These are phyloP conservation scores for Chrysoporthe austroafricana DNA, from an alignment of 2,329 filamentous ascomycete species.

Conservation along the genomic window DNA sequence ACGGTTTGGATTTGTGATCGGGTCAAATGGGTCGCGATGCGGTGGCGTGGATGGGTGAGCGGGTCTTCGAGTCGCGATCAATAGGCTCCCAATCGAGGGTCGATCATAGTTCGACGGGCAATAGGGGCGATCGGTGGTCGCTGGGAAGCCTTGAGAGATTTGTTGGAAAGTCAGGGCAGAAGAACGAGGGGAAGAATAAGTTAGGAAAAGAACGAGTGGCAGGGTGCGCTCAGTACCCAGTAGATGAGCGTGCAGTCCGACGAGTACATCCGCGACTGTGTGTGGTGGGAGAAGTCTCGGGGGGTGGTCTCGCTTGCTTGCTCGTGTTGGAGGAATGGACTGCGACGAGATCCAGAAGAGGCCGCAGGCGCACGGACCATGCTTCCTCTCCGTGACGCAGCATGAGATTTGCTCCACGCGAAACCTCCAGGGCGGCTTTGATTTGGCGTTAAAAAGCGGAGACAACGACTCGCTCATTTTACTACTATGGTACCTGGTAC, in stretches of 20 bases:
- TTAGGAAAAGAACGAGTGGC: constrained; percentile 20
- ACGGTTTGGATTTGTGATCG: constrained; percentile 2
- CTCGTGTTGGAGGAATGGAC: constrained; percentile 3
- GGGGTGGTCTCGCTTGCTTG: neutral
- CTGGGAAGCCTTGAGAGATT: neutral
- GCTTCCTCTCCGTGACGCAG: constrained; percentile 19
- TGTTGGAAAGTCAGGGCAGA: constrained; percentile 10
- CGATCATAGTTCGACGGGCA: constrained; percentile 8
- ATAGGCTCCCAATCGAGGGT: constrained; percentile 11
- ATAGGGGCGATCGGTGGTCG: neutral
- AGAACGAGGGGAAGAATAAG: constrained; percentile 14
- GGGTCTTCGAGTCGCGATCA: constrained; percentile 19
- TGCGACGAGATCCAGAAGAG: constrained; percentile 16
- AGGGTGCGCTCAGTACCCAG: constrained; percentile 23
- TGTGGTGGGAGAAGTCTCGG: constrained; percentile 12
- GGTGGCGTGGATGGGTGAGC: neutral
- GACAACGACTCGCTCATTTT: constrained; percentile 15
- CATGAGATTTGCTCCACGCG: constrained; percentile 24
- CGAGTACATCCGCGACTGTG: constrained; percentile 17
- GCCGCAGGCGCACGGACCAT: constrained; percentile 19
- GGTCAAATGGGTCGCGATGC: neutral
- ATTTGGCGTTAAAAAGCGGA: constrained; percentile 8
- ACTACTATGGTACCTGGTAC: neutral
- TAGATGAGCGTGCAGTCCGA: constrained; percentile 15
- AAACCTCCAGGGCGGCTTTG: constrained; percentile 2